Percentiles rank a stretch among this genome's conserved stretches.
These are phyloP conservation scores for Aureobasidium pullulans DNA, from an alignment of 2,329 filamentous ascomycete genomes.

Conservation along the genomic window DNA sequence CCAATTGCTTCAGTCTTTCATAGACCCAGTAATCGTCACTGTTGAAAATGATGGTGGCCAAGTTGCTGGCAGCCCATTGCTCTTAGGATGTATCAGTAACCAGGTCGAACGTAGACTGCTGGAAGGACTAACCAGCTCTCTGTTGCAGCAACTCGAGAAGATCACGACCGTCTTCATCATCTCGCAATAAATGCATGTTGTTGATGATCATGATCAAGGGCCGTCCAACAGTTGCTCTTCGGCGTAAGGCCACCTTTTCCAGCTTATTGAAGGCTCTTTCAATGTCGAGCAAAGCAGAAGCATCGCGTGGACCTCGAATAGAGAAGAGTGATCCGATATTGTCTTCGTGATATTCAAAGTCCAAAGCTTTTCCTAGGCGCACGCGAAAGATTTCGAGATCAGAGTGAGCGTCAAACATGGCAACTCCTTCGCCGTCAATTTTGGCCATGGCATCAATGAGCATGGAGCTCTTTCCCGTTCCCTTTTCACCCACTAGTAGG, in stretches of 20 bases:
- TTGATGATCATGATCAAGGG: conserved; percentile 93
- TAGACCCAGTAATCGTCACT: conserved; percentile 99
- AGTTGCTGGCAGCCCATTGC: conserved; percentile 86
- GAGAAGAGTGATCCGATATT: conserved; percentile 96
- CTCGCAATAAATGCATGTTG: conserved; percentile 80
- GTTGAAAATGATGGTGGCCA: conserved; percentile 91
- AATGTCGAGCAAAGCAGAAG: conserved; percentile 86
- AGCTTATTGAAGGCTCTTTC: conserved; percentile 96
- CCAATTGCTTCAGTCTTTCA: conserved; percentile 83
- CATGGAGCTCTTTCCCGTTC: conserved; percentile 95
- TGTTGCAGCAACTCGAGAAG: conserved; percentile 92
- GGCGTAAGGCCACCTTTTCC: conserved; percentile 81
- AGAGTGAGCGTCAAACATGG: conserved; percentile 94
- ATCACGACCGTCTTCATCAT: conserved; percentile 89
- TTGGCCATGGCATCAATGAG: conserved; percentile 91
- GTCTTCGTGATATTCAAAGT: conserved; percentile 97
- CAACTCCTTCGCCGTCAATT: conserved; percentile 77
- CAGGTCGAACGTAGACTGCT: neutral
- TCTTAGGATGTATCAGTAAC: conserved; percentile 40
- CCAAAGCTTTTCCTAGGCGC: conserved; percentile 82
- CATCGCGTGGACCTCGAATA: conserved; percentile 85
- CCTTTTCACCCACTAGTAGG: conserved; percentile 88
- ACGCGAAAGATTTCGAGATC: conserved; percentile 94
- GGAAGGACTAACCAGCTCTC: conserved; percentile 47
- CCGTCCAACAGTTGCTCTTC: conserved; percentile 52